A percentile compares a stretch with the other conserved stretches of the same genome.
phyloP scores from a whole-genome alignment of 495 filamentous ascomycete species.

The Chlorociboria aeruginascens region DNA sequence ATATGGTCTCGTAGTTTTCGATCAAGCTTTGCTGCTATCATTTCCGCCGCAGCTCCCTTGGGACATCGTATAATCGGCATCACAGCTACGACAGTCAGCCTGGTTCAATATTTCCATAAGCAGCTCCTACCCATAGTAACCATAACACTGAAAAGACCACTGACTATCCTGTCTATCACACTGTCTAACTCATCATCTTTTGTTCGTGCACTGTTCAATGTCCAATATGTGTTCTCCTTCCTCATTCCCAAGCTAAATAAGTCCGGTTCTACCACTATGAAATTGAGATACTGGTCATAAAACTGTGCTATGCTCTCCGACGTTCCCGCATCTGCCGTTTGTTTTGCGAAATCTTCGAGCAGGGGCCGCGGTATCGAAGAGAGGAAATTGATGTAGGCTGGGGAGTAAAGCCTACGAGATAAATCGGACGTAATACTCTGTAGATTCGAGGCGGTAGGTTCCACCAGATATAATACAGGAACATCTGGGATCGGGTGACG shows the following conservation, averaged over 20 bases:
- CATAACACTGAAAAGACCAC: slow-evolving; percentile 88
- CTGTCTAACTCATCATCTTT: slow-evolving; percentile 81
- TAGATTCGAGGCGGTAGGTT: slow-evolving; percentile 73
- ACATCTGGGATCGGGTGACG: slow-evolving; percentile 93
- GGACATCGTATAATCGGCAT: slow-evolving; percentile 93
- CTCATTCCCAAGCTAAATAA: slow-evolving; percentile 89
- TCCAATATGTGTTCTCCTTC: slow-evolving; percentile 77
- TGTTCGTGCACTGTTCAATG: slow-evolving; percentile 83
- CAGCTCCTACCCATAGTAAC: slow-evolving; percentile 74
- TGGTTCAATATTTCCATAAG: slow-evolving; percentile 28
- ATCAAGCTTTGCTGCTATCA: slow-evolving; percentile 88
- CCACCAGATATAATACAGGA: slow-evolving; percentile 88
- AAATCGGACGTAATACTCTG: slow-evolving; percentile 79
- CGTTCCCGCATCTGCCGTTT: slow-evolving; percentile 72
- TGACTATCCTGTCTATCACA: slow-evolving; percentile 82
- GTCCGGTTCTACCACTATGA: slow-evolving; percentile 91
- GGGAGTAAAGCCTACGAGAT: slow-evolving; percentile 75
- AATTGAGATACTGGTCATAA: slow-evolving; percentile 97
- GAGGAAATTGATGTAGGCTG: slow-evolving; percentile 94
- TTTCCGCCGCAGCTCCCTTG: slow-evolving; percentile 83
- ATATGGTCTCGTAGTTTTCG: slow-evolving; percentile 94
- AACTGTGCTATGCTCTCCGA: slow-evolving; percentile 84
- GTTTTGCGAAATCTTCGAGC: slow-evolving; percentile 87
- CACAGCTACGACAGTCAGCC: slow-evolving; percentile 24
- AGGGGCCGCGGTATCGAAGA: slow-evolving; percentile 86